Percentiles rank a stretch among this genome's conserved stretches.
Conservation (phyloP, 768 basidiomycete genomes). For the Podaxis sp. region DNA sequence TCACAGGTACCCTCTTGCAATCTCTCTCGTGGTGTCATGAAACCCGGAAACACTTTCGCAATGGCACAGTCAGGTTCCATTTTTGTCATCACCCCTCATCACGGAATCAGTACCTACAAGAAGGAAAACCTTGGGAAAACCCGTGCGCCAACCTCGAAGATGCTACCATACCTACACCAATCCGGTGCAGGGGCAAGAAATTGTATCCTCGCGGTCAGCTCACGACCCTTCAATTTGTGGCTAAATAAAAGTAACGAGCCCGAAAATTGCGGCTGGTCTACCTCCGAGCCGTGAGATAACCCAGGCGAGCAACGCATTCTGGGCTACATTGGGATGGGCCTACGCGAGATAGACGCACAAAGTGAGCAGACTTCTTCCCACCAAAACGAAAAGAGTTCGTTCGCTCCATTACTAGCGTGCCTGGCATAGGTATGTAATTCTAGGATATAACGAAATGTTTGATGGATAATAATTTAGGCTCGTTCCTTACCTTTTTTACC, state of each 20-base stretch:
- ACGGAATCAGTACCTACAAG: too few species aligned
- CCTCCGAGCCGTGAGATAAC: conserved; percentile 1
- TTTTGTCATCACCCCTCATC: conserved; percentile 4
- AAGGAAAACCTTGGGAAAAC: background rate
- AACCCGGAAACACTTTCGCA: background rate
- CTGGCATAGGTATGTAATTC: too few species aligned
- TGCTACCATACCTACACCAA: background rate
- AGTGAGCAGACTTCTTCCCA: background rate
- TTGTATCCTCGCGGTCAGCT: background rate
- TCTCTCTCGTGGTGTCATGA: background rate
- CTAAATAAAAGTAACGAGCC: background rate
- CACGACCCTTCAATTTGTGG: background rate
- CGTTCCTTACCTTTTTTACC: too few species aligned
- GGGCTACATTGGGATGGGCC: background rate
- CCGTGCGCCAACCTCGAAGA: conserved; percentile 5
- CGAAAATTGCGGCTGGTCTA: background rate
- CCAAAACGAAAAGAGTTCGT: too few species aligned
- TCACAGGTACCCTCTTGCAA: background rate
- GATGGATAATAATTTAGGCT: too few species aligned
- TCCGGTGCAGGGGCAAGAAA: background rate
- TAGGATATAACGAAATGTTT: too few species aligned
- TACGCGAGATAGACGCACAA: background rate
- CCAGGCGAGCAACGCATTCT: background rate
- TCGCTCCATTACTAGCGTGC: too few species aligned
- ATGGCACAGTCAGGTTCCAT: conserved; percentile 8